phyloP scores from a whole-genome alignment of 2,329 filamentous ascomycete genomes.

The Aspergillus nomiae region DNA sequence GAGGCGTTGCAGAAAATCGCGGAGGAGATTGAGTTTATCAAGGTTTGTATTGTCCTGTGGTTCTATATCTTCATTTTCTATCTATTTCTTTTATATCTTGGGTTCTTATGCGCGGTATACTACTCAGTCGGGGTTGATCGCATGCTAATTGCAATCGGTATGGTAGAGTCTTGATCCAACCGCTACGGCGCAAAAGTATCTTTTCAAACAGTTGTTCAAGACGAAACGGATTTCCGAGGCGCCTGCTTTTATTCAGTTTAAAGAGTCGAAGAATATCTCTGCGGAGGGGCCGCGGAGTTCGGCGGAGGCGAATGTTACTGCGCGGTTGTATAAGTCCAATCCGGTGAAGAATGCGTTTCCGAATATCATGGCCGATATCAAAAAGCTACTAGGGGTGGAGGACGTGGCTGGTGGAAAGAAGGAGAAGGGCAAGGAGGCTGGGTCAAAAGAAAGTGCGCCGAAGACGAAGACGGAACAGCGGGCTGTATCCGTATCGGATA shows the following conservation, averaged over 20 bases:
- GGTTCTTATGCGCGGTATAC: neutral
- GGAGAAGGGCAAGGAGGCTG: conserved; percentile 5
- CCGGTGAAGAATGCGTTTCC: conserved; percentile 59
- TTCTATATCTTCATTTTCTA: neutral
- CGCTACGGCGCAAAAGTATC: conserved; percentile 53
- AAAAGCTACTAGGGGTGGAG: conserved; percentile 40
- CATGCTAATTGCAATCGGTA: conserved; percentile 10
- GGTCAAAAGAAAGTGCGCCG: neutral
- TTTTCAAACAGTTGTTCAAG: conserved; percentile 59
- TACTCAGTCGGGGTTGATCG: neutral
- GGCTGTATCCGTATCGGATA: neutral
- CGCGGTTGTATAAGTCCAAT: conserved; percentile 61
- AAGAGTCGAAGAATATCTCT: conserved; percentile 39
- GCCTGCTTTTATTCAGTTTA: conserved; percentile 48
- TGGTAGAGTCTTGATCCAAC: conserved; percentile 53
- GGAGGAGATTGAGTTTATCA: conserved; percentile 59
- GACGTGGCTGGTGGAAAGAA: conserved; percentile 23
- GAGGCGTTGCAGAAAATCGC: conserved; percentile 48
- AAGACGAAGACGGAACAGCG: neutral
- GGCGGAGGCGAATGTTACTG: conserved; percentile 59
- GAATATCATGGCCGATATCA: conserved; percentile 46
- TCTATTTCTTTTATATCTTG: neutral
- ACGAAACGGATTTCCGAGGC: conserved; percentile 59
- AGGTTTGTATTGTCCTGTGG: conserved; percentile 41
- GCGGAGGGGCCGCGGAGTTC: conserved; percentile 43